phyloP scores from a whole-genome alignment of 225 moss, liverwort and hornwort genomes.

The Physcomitrium patens region DNA sequence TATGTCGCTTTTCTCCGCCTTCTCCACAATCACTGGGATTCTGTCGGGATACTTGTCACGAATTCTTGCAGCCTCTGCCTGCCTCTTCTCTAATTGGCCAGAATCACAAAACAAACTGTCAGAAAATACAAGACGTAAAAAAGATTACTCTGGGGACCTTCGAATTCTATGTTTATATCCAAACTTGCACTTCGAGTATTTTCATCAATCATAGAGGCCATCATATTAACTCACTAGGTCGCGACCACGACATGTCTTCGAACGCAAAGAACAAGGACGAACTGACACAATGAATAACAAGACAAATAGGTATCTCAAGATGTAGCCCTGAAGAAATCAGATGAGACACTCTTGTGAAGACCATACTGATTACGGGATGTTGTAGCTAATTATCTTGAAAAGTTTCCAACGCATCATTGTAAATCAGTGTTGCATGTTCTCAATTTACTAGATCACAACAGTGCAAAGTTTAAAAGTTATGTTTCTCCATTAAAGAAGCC shows the following conservation, averaged over 20 bases:
- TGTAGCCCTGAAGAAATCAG: too few species aligned
- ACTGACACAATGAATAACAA: not conserved
- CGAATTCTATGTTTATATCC: not conserved
- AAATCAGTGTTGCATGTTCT: not conserved
- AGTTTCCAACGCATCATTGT: not conserved
- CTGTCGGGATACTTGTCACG: slow-evolving; percentile 77
- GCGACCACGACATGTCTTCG: too few species aligned
- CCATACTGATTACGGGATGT: not conserved
- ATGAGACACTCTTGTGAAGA: not conserved
- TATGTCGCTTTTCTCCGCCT: slow-evolving; percentile 77
- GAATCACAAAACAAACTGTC: not conserved
- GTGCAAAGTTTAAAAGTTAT: not conserved
- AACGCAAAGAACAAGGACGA: not conserved
- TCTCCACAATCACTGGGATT: slow-evolving; percentile 88
- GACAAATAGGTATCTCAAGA: too few species aligned
- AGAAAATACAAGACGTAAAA: not conserved
- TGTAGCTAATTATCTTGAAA: too few species aligned
- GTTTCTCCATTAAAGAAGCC: not conserved
- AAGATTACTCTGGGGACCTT: not conserved
- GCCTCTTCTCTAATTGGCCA: slow-evolving; percentile 62
- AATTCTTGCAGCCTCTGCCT: slow-evolving; percentile 72
- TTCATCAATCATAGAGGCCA: too few species aligned
- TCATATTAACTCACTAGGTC: too few species aligned
- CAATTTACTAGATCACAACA: not conserved
- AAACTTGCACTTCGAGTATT: not conserved